phyloP scores from a whole-genome alignment of 768 basidiomycete species.

The Pleurotus djamor region DNA sequence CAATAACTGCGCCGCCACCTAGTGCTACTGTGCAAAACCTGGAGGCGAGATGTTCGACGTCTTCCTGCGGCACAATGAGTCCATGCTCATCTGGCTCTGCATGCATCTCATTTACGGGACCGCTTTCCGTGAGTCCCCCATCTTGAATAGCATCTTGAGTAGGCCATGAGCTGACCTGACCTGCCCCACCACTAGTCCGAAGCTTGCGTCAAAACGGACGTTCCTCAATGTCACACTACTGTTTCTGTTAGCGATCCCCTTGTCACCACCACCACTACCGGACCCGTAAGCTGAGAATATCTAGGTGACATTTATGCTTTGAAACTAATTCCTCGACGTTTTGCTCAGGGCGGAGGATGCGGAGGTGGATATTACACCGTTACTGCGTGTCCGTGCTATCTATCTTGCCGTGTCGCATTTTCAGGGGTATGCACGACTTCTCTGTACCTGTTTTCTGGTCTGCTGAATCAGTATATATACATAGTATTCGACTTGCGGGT shows the following conservation, averaged over 20 bases:
- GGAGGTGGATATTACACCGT: background rate
- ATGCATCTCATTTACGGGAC: background rate
- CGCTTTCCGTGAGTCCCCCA: background rate
- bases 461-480: background rate
- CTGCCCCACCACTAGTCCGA: background rate
- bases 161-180: background rate
- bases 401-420: background rate
- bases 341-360: background rate
- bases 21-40: background rate
- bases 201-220: background rate
- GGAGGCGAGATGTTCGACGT: background rate
- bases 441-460: background rate
- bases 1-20: background rate
- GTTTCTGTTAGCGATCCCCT: background rate
- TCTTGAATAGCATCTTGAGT: background rate
- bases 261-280: background rate
- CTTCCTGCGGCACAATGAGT: background rate
- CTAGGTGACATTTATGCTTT: background rate
- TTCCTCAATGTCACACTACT: background rate
- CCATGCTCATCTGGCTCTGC: conserved; percentile 1
- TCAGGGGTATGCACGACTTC: background rate
- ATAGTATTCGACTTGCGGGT: background rate
- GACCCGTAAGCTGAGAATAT: background rate
- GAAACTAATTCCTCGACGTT: too few species aligned
- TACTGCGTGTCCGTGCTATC: background rate